These are phyloP conservation scores for Suhomyces chickasaworum DNA, from an alignment of 1,139 yeast genomes.

Conservation along the genomic window DNA sequence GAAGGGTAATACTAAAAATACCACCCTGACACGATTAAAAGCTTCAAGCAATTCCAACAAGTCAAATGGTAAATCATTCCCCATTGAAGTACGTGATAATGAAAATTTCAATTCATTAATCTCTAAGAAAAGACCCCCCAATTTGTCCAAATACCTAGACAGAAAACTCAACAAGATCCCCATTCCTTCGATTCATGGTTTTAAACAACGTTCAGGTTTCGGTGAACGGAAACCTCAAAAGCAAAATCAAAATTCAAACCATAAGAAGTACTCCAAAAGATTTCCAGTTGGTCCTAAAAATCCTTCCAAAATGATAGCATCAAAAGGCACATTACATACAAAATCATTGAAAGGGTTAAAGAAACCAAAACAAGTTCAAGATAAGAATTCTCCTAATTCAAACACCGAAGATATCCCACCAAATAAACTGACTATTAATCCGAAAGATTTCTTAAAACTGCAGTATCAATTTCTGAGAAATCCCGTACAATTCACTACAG, in stretches of 20 bases:
- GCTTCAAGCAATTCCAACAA: background rate
- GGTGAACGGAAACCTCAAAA: background rate
- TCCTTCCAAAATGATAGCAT: background rate
- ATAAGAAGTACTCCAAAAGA: background rate
- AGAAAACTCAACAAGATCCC: background rate
- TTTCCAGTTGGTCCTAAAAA: background rate
- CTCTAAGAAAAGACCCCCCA: background rate
- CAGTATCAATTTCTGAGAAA: constrained; percentile 30
- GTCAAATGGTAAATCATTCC: background rate
- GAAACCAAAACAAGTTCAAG: background rate
- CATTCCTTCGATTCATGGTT: background rate
- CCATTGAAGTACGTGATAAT: background rate
- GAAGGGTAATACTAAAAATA: background rate
- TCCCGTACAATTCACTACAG: constrained; percentile 37
- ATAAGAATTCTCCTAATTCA: background rate
- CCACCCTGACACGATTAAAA: background rate
- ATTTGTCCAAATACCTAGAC: background rate
- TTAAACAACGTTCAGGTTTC: background rate
- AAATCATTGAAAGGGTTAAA: constrained; percentile 4
- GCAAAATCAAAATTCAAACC: background rate
- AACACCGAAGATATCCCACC: background rate
- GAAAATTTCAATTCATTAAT: background rate
- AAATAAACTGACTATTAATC: background rate
- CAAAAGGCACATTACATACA: constrained; percentile 11
- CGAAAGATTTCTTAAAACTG: constrained; percentile 16